Evolutionary conservation across 805 yeast genomes (phyloP), one percentile per base, ranked within the genome.

Genomic region (Barnettozyma wickerhamii): DNA sequence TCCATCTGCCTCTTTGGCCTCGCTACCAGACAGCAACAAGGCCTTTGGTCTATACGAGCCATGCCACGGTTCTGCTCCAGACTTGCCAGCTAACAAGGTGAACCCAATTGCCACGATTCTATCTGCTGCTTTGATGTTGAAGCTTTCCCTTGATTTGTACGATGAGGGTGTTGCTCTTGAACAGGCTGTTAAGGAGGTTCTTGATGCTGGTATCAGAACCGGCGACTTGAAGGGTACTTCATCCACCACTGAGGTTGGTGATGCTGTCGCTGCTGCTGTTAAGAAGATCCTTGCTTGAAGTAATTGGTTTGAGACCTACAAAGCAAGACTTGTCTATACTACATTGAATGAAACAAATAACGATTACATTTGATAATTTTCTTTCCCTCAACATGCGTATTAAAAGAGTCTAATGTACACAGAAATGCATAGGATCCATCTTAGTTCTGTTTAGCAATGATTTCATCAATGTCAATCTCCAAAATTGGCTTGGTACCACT

Each of bases 21-120:
- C 97, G n/a, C 74, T 93, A 60, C 99, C 99, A 40, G 96, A 91
- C 65, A 79, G 91, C 30, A 90, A 90, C 73, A 71, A 75, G 37
- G 98, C 98, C 1, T 90, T 93, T 60, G 99, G 99, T 44, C 72
- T 93, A 50, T 93, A 93, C 63, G 99, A 93, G 70, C 98, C 99
- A 51, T 91, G 97, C 61, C 99, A 91, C 63, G 99, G 99, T 35
- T 84, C 96, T 35, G 99, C 99, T 27, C 99, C 99, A 38, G 99
- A 91, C 64, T 78, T 91, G 60, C 81, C 82, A 38, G 71, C 68
- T 45, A 87, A 88, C 62, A 84, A 86, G 68, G 99, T 90, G 44
- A 91, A 91, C 68, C 99, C 99, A 38, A 67, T 91, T 43, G 99
- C 98, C 38, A 87, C 97, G 19, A 90, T 91, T 54, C 75, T 93